phyloP scores from a whole-genome alignment of 1,139 yeast species.

The Diutina sp. region DNA sequence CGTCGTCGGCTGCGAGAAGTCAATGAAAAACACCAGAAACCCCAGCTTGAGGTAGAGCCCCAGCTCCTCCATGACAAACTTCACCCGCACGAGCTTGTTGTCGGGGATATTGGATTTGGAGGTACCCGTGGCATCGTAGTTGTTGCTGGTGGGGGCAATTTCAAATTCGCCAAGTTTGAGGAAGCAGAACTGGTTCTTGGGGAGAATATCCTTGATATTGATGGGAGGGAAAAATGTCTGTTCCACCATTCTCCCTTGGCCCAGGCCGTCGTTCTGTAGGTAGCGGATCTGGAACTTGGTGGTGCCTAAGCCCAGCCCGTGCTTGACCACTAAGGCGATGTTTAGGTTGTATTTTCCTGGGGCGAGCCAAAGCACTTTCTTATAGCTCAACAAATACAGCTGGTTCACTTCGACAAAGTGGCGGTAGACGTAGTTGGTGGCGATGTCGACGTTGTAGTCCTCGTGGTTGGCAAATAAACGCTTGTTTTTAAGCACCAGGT shows the following conservation, averaged over 20 bases:
- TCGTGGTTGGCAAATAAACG: constrained; percentile 39
- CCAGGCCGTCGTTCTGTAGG: constrained; percentile 8
- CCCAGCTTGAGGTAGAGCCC: constrained; percentile 46
- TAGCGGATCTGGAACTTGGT: constrained; percentile 37
- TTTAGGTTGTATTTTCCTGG: constrained; percentile 40
- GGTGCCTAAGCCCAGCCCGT: constrained; percentile 46
- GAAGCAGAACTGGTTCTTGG: constrained; percentile 37
- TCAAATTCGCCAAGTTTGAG: constrained; percentile 39
- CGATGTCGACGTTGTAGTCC: constrained; percentile 40
- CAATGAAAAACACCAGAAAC: constrained; percentile 44
- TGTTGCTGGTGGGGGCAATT: constrained; percentile 8
- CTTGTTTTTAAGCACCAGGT: constrained; percentile 36
- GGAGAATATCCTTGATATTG: constrained; percentile 44
- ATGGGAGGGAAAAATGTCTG: constrained; percentile 43
- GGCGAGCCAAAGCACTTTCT: constrained; percentile 33
- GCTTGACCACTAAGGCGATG: constrained; percentile 39
- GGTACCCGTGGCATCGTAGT: not conserved
- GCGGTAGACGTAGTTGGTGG: constrained; percentile 29
- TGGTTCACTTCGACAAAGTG: constrained; percentile 34
- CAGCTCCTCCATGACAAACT: constrained; percentile 44
- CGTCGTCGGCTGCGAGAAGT: constrained; percentile 32
- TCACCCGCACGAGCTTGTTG: constrained; percentile 23
- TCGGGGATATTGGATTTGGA: constrained; percentile 3
- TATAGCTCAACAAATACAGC: constrained; percentile 36
- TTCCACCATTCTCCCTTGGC: constrained; percentile 10